A percentile compares a stretch with the other conserved stretches of the same genome.
phyloP scores from a whole-genome alignment of 495 filamentous ascomycete genomes.

The Viridothelium virens region DNA sequence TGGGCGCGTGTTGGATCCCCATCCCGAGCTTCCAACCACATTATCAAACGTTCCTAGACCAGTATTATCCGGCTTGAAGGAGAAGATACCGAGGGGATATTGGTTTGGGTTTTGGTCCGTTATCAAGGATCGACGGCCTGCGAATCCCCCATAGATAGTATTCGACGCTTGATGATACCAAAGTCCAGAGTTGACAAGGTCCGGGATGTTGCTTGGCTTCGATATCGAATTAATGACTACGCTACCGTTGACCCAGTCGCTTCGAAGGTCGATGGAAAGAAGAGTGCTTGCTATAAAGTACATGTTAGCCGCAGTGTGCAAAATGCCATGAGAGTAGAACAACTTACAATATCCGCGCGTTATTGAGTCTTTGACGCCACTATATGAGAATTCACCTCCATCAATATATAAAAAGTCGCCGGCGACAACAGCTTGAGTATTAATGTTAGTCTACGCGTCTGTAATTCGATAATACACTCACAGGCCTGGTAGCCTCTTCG shows the following conservation, averaged over 20 bases:
- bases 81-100: constrained; percentile 2
- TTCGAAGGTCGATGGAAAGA: constrained; percentile 5
- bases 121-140: constrained; percentile 5
- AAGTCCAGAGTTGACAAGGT: not conserved
- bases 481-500: constrained; percentile 7
- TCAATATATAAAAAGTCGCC: not conserved
- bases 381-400: constrained; percentile 7
- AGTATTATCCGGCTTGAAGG: not conserved
- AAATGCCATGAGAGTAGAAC: not conserved
- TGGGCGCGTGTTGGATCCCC: constrained; percentile 1
- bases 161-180: constrained; percentile 8
- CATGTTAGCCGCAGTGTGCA: not conserved
- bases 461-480: not conserved
- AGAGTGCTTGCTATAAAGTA: not conserved
- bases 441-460: not conserved
- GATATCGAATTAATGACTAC: not conserved
- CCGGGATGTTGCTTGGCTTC: not conserved
- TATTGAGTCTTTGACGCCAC: not conserved
- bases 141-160: not conserved
- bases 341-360: constrained; percentile 1
- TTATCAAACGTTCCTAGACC: not conserved
- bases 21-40: not conserved
- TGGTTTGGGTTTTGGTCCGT: not conserved
- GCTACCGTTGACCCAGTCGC: constrained; percentile 1
- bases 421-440: not conserved